Evolutionary conservation across 2,329 filamentous ascomycete species (phyloP).

Genomic region (Diaporthe sp.): DNA sequence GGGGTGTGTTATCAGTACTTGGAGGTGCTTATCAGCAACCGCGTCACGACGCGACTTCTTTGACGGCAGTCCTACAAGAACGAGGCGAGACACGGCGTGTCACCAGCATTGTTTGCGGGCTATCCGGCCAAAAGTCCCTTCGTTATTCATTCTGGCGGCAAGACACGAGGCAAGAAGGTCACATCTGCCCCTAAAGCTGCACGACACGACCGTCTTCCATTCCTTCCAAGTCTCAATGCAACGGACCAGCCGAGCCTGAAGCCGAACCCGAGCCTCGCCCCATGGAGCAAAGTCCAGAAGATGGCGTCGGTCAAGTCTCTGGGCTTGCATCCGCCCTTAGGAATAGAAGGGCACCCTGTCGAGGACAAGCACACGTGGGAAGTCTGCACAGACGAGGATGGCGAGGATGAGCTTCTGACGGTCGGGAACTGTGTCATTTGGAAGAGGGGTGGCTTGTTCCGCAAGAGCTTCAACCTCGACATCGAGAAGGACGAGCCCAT

Average conservation of each 20-base stretch:
- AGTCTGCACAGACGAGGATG: slow-evolving; percentile 59
- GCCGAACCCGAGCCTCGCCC: slow-evolving; percentile 24
- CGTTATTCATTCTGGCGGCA: not conserved
- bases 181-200: not conserved
- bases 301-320: slow-evolving; percentile 96
- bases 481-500: slow-evolving; percentile 85
- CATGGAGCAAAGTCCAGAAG: slow-evolving; percentile 45
- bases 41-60: slow-evolving; percentile 20
- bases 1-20: slow-evolving; percentile 23
- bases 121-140: no score
- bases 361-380: slow-evolving; percentile 78
- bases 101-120: not conserved
- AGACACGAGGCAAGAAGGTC: not conserved
- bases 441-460: slow-evolving; percentile 88
- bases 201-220: not conserved
- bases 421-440: slow-evolving; percentile 86
- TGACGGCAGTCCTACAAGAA: slow-evolving; percentile 11
- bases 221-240: not conserved
- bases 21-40: slow-evolving; percentile 2
- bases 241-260: slow-evolving; percentile 30
- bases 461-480: slow-evolving; percentile 88
- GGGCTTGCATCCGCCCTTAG: slow-evolving; percentile 84
- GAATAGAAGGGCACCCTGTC: slow-evolving; percentile 36
- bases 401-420: slow-evolving; percentile 84
- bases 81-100: not conserved